These are phyloP conservation scores for Microdochium paspali DNA, from an alignment of 2,329 filamentous ascomycete genomes.

Conservation along the genomic window DNA sequence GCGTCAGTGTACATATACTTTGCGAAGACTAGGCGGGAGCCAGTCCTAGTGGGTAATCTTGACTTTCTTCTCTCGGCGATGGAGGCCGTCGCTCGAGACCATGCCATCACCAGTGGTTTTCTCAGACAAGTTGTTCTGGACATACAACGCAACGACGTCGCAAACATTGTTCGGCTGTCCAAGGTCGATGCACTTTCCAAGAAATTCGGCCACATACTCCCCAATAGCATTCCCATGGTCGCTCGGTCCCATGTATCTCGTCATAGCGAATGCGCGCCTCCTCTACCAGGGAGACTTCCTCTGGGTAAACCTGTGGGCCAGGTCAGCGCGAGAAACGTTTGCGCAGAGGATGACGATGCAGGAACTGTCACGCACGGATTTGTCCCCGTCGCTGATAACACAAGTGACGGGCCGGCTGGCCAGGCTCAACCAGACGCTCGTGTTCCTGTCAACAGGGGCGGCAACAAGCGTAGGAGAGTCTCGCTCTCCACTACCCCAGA, in stretches of 20 bases:
- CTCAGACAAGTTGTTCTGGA: conserved; percentile 80
- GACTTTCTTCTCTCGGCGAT: conserved; percentile 74
- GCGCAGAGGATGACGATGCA: not conserved
- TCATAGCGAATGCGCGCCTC: conserved; percentile 27
- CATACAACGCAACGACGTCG: conserved; percentile 46
- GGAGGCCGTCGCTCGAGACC: conserved; percentile 63
- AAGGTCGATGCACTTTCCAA: conserved; percentile 21
- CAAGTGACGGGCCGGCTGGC: not conserved
- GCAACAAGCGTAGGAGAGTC: not conserved
- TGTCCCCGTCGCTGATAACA: not conserved
- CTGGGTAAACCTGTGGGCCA: conserved; percentile 21
- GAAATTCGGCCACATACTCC: conserved; percentile 13
- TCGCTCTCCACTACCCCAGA: not conserved
- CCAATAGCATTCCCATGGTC: conserved; percentile 36
- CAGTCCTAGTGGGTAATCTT: conserved; percentile 33
- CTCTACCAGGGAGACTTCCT: conserved; percentile 34
- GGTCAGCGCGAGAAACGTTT: conserved; percentile 3
- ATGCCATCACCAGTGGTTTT: conserved; percentile 73
- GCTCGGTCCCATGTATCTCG: conserved; percentile 32
- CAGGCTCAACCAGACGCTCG: too few species aligned
- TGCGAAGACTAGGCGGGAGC: not conserved
- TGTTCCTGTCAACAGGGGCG: too few species aligned
- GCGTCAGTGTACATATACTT: conserved; percentile 73
- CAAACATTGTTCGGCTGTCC: conserved; percentile 24
- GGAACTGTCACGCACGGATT: not conserved